phyloP scores from a whole-genome alignment of 148 eudicot genomes.

The Silene latifolia region DNA sequence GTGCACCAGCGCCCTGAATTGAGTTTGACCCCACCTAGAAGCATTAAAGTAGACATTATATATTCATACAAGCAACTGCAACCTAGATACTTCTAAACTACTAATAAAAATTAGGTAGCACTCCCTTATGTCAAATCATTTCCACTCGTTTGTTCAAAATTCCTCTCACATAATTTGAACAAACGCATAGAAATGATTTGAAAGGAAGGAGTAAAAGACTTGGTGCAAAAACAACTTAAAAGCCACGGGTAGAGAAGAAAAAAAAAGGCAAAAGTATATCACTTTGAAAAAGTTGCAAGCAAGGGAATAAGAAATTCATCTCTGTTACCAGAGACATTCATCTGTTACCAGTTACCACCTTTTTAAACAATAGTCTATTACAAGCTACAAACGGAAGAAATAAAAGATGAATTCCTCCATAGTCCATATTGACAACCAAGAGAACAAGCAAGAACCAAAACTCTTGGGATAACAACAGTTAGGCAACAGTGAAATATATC shows the following conservation, averaged over 20 bases:
- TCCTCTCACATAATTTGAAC: too few relatives aligned
- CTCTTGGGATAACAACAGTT: not conserved
- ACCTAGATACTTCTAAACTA: not conserved
- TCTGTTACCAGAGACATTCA: not conserved
- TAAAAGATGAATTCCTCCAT: not conserved
- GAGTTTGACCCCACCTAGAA: slow-evolving; percentile 92
- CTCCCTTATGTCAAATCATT: too few relatives aligned
- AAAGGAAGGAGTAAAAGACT: not conserved
- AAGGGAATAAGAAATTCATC: not conserved
- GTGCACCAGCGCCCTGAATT: slow-evolving; percentile 98
- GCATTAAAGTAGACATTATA: slow-evolving; percentile 12
- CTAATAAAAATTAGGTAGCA: not conserved
- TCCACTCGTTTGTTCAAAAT: too few relatives aligned
- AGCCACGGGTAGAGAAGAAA: not conserved
- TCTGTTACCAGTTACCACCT: not conserved
- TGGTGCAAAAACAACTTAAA: not conserved
- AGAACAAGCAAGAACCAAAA: not conserved
- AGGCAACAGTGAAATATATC: not conserved
- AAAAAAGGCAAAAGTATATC: too few relatives aligned
- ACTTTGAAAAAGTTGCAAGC: not conserved
- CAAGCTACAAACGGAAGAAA: not conserved
- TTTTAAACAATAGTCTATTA: not conserved
- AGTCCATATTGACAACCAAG: slow-evolving; percentile 5
- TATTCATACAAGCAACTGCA: not conserved
- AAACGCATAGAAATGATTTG: too few relatives aligned